phyloP scores from a whole-genome alignment of 2,329 filamentous ascomycete species.

The Trichoderma koningiopsis region DNA sequence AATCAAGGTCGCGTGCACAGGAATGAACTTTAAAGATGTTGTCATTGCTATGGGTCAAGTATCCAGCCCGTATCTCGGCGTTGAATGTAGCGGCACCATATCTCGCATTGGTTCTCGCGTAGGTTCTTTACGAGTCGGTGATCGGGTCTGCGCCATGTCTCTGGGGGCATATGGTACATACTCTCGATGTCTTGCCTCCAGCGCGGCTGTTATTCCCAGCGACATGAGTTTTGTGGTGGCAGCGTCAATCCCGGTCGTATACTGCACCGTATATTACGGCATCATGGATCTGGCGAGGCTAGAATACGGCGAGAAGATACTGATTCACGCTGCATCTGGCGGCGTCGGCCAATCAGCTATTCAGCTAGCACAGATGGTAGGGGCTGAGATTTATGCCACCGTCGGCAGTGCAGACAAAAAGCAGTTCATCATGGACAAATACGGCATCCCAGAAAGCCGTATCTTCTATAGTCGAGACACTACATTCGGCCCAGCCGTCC shows the following conservation, averaged over 20 bases:
- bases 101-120: slow-evolving; percentile 61
- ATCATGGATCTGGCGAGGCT: slow-evolving; percentile 45
- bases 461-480: slow-evolving; percentile 36
- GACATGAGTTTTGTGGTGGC: slow-evolving; percentile 42
- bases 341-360: slow-evolving; percentile 46
- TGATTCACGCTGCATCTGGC: slow-evolving; percentile 45
- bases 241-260: slow-evolving; percentile 46
- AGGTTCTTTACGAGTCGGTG: slow-evolving; percentile 64
- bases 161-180: slow-evolving; percentile 40
- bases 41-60: slow-evolving; percentile 47
- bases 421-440: slow-evolving; percentile 41
- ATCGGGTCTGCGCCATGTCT: slow-evolving; percentile 66
- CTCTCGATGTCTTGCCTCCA: slow-evolving; percentile 38
- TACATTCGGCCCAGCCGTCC: slow-evolving; percentile 30
- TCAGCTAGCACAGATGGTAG: slow-evolving; percentile 41
- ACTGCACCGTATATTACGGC: slow-evolving; percentile 45
- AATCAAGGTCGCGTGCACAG: slow-evolving; percentile 47
- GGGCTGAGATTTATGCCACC: slow-evolving; percentile 47
- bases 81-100: slow-evolving; percentile 46
- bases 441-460: slow-evolving; percentile 40
- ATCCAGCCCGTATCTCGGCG: slow-evolving; percentile 38
- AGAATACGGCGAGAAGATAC: slow-evolving; percentile 41
- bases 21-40: slow-evolving; percentile 51
- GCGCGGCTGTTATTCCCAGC: slow-evolving; percentile 43
- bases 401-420: slow-evolving; percentile 43